Evolutionary conservation across 2,329 filamentous ascomycete genomes (phyloP).

Genomic region (Eutypa lata): DNA sequence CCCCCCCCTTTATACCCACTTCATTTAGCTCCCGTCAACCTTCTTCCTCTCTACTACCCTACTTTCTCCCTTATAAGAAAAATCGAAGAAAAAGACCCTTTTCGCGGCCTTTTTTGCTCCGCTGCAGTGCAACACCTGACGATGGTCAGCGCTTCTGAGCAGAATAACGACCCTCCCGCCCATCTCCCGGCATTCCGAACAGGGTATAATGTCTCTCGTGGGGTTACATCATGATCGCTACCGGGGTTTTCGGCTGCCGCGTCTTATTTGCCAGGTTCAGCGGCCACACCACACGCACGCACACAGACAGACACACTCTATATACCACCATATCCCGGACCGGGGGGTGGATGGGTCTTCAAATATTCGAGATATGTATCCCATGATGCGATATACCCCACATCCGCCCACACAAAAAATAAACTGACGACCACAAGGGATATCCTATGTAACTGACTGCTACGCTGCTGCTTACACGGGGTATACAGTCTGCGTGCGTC

Average conservation of each 20-base stretch:
- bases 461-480: background rate
- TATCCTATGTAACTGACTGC: background rate
- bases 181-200: background rate
- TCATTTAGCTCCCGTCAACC: background rate
- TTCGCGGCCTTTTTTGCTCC: background rate
- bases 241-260: background rate
- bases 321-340: background rate
- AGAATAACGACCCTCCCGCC: background rate
- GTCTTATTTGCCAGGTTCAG: background rate
- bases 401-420: background rate
- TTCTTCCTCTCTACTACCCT: background rate
- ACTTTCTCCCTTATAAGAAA: too few relatives aligned
- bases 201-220: background rate
- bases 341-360: background rate
- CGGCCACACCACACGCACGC: too few relatives aligned
- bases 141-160: too few relatives aligned
- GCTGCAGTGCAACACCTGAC: slow-evolving; percentile 1
- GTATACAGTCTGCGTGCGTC: background rate
- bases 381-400: slow-evolving; percentile 1
- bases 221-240: slow-evolving; percentile 1
- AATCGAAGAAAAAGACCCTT: too few relatives aligned
- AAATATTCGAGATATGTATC: background rate
- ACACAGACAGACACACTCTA: background rate
- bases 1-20: too few relatives aligned
- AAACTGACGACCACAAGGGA: background rate